Evolutionary conservation across 2,329 filamentous ascomycete species (phyloP).

Genomic region (Colletotrichum godetiae): DNA sequence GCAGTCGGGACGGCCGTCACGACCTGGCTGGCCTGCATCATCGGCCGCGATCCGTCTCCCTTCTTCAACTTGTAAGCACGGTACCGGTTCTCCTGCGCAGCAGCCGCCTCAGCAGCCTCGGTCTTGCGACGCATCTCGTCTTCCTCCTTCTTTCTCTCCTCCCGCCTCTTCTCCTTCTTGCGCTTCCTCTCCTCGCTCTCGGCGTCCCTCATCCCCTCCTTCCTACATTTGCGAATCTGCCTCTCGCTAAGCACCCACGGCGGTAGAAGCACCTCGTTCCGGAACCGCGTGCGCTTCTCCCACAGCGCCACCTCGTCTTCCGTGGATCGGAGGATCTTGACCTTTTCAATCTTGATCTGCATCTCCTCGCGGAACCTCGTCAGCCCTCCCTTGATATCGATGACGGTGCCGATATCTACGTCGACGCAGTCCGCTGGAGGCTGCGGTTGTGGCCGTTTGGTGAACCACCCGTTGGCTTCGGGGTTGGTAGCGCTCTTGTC

Average conservation of each 20-base stretch:
- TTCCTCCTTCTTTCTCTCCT: conserved; percentile 1
- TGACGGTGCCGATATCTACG: conserved; percentile 63
- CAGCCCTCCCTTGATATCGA: conserved; percentile 68
- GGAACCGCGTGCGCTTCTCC: conserved; percentile 65
- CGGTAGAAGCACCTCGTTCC: conserved; percentile 57
- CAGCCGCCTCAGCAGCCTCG: neutral
- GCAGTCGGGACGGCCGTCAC: neutral
- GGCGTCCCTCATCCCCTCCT: conserved; percentile 47
- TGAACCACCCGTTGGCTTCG: neutral
- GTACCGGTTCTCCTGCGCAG: neutral
- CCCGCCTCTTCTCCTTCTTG: conserved; percentile 9
- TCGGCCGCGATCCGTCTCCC: neutral
- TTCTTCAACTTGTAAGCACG: conserved; percentile 1
- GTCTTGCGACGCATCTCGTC: conserved; percentile 17
- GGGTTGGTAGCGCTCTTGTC: neutral
- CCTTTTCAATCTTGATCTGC: conserved; percentile 65
- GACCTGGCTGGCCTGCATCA: too few species aligned
- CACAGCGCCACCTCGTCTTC: conserved; percentile 69
- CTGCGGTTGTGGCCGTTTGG: conserved; percentile 20
- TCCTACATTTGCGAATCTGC: conserved; percentile 62
- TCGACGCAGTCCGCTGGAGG: conserved; percentile 40
- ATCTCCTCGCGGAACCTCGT: conserved; percentile 58
- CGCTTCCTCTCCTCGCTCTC: conserved; percentile 38
- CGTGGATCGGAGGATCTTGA: conserved; percentile 61
- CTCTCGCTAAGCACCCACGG: conserved; percentile 66